phyloP scores from a whole-genome alignment of 208 protist species.

The Porcisia hertigi region DNA sequence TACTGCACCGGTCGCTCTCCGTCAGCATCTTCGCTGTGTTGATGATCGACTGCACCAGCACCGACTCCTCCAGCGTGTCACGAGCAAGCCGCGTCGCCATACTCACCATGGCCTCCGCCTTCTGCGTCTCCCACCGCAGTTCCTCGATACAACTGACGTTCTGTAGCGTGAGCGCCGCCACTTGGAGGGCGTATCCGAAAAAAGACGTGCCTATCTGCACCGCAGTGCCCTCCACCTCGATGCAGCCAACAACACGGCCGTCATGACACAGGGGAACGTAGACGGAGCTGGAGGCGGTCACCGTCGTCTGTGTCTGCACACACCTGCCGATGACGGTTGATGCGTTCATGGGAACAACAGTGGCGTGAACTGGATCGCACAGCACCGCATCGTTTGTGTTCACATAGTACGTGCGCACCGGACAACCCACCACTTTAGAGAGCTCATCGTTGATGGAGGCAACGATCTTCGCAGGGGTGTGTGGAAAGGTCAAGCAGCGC shows the following conservation, averaged over 20 bases:
- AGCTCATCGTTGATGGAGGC: constrained; percentile 40
- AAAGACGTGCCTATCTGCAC: neutral
- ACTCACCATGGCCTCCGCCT: constrained; percentile 76
- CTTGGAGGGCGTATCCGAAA: neutral
- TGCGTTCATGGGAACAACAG: constrained; percentile 34
- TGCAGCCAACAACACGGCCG: constrained; percentile 39
- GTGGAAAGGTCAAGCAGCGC: constrained; percentile 16
- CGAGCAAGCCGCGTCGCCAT: constrained; percentile 83
- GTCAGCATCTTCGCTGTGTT: constrained; percentile 74
- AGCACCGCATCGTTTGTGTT: constrained; percentile 38
- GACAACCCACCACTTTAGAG: constrained; percentile 21
- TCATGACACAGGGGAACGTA: constrained; percentile 47
- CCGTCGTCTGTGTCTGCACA: constrained; percentile 5
- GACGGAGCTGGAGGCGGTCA: constrained; percentile 29
- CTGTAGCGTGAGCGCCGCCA: constrained; percentile 21
- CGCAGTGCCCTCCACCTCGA: constrained; percentile 29
- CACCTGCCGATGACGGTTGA: constrained; percentile 43
- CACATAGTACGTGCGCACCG: constrained; percentile 34
- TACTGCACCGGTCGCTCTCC: constrained; percentile 73
- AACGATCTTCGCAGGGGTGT: constrained; percentile 18
- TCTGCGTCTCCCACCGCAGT: constrained; percentile 44
- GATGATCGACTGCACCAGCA: no score
- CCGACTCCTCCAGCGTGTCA: constrained; percentile 76
- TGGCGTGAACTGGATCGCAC: constrained; percentile 44
- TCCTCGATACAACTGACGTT: constrained; percentile 28